Base-by-base conservation (phyloP, 1,284 basidiomycete genomes). In the Cutaneotrichosporon cavernicola region DNA sequence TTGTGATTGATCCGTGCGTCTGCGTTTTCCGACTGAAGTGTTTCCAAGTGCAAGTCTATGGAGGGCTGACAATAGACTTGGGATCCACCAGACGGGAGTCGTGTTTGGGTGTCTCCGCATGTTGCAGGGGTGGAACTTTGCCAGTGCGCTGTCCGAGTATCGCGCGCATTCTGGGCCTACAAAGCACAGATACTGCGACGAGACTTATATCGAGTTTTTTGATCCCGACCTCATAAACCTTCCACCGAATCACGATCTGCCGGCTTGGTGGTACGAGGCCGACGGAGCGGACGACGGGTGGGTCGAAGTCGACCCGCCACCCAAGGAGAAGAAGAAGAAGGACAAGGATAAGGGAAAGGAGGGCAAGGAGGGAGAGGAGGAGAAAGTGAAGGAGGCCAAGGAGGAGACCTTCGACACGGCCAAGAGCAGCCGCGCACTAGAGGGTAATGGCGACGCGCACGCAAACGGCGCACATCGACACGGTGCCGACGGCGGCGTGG, bases 171-270 rank as follows among this genome's bases (percentile, higher is more conserved):
- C 77, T 31, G 77, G 77, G 1, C 76, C 75, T 0, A 72, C 73
- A 4, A 79, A 79, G 57, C 76, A 79, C 64, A 70, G 78, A 5
- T 76, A 77, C 55, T 66, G 72, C n/a, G 79, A 80, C 64, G 79
- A 80, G 63, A 76, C 79, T 53, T 80, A 79, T 58, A 80, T 80
- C 60, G 79, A 80, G 78, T 65, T 79, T 32, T 80, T 79, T 52
- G 79, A 80, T 60, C 72, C 77, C 3, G 79, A 80, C 60, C 59
- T 78, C 5, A 69, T 79, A 50, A 79, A 79, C 61, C 67, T 79
- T 2, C 76, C 78, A 9, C 63, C 72, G 7, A 38, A 31, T 13
- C 65, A 73, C 50, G 61, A 70, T 51, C 67, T 74, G n/a, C 74
- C 78, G 10, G 21, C 32, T 10, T 79, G 78, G 78, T 76, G 72